Percentiles rank a stretch among this genome's conserved stretches.
Evolutionary conservation across 805 yeast genomes (phyloP).

Genomic region (Myxozyma neglecta): DNA sequence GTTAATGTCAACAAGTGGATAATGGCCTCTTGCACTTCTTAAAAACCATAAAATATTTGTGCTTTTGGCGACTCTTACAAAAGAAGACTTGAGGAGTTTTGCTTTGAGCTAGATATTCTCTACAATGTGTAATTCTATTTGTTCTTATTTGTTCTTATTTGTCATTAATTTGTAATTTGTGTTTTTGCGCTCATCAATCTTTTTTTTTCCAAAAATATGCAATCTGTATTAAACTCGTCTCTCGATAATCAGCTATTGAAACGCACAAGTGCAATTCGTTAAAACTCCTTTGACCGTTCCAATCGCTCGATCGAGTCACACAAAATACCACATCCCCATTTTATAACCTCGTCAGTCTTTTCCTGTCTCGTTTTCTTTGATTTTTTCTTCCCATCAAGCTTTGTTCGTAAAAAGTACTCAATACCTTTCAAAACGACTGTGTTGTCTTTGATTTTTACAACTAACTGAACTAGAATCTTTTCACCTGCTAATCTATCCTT

Average conservation of each 20-base stretch:
- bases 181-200: not conserved
- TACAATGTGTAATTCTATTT: not conserved
- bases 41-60: too few species aligned
- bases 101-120: not conserved
- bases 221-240: not conserved
- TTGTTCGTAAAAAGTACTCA: slow-evolving; percentile 55
- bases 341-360: slow-evolving; percentile 56
- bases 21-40: too few species aligned
- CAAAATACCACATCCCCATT: slow-evolving; percentile 65
- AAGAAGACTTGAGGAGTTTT: not conserved
- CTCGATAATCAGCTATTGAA: not conserved
- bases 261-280: not conserved
- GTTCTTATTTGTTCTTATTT: not conserved
- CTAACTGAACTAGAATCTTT: slow-evolving; percentile 48
- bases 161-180: not conserved
- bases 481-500: slow-evolving; percentile 47
- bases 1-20: too few species aligned
- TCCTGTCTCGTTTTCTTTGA: slow-evolving; percentile 9
- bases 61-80: not conserved
- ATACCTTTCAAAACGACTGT: slow-evolving; percentile 62
- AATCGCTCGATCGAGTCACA: slow-evolving; percentile 41
- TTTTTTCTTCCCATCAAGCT: slow-evolving; percentile 32
- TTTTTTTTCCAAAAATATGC: not conserved
- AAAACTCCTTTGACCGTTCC: slow-evolving; percentile 10
- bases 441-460: slow-evolving; percentile 60